These are phyloP conservation scores for Microdochium nivale DNA, from an alignment of 2,329 filamentous ascomycete species.

Conservation along the genomic window DNA sequence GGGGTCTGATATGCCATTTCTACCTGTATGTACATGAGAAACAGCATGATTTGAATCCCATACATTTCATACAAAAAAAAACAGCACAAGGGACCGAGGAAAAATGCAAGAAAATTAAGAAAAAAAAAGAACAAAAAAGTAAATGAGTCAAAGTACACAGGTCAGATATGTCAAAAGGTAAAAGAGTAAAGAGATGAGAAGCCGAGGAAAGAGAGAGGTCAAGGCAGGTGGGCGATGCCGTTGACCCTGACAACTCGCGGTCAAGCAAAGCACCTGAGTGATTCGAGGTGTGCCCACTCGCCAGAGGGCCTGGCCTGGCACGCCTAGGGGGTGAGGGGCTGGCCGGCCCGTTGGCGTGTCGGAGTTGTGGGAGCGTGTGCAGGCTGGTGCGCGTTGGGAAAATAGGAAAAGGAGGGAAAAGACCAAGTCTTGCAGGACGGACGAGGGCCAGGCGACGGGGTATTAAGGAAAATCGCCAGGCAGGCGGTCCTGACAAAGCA, in stretches of 20 bases:
- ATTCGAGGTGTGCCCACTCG: background rate
- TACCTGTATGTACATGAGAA: too few species aligned
- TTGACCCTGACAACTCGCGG: background rate
- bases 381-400: background rate
- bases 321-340: background rate
- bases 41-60: too few species aligned
- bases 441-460: conserved; percentile 1
- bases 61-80: background rate
- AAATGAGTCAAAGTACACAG: background rate
- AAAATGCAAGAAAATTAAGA: background rate
- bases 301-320: background rate
- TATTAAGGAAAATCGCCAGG: background rate
- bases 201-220: background rate
- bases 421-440: background rate
- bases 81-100: background rate
- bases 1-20: too few species aligned
- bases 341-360: background rate
- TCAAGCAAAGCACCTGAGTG: background rate
- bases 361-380: background rate
- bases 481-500: background rate
- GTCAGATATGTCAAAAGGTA: background rate
- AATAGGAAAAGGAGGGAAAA: background rate
- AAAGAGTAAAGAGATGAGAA: background rate
- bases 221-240: background rate
- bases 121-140: background rate